Conservation (phyloP, 2,329 filamentous ascomycete genomes). For the Xylaria digitata region DNA sequence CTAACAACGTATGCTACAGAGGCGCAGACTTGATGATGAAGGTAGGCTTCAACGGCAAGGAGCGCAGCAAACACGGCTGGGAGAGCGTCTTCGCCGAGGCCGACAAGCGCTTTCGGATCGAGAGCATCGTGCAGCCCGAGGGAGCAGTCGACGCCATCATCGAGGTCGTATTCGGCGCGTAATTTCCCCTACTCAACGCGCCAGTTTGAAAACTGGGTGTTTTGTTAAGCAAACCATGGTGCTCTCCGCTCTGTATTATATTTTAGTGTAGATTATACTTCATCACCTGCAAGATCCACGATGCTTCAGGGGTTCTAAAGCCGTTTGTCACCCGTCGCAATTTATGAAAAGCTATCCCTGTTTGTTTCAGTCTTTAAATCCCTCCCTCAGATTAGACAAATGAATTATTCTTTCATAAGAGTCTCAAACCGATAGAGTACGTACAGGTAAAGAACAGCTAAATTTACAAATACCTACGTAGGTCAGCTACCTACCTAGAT, state of each 20-base stretch:
- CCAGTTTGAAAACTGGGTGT: not conserved
- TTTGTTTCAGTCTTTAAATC: no score
- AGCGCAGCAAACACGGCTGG: slow-evolving; percentile 38
- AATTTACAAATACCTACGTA: no score
- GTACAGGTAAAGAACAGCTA: no score
- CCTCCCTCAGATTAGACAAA: no score
- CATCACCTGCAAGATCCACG: not conserved
- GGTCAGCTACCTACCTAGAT: no score
- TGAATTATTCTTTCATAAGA: no score
- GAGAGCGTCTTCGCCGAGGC: slow-evolving; percentile 37
- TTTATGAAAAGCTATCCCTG: not conserved
- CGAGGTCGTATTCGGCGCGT: slow-evolving; percentile 37
- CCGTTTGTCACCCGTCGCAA: no score
- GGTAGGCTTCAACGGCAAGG: slow-evolving; percentile 39
- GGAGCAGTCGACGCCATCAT: slow-evolving; percentile 37
- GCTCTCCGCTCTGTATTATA: slow-evolving; percentile 19
- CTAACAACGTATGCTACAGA: slow-evolving; percentile 38
- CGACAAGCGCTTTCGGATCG: slow-evolving; percentile 37
- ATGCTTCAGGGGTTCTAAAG: not conserved
- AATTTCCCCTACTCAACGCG: not conserved
- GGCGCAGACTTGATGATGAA: slow-evolving; percentile 41
- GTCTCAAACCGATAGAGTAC: no score
- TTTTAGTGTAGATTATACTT: slow-evolving; percentile 7
- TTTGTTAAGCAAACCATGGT: not conserved
- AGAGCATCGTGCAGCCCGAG: slow-evolving; percentile 34